These are phyloP conservation scores for Handroanthus guayacan DNA, from an alignment of 257 asterid species.

Conservation along the genomic window DNA sequence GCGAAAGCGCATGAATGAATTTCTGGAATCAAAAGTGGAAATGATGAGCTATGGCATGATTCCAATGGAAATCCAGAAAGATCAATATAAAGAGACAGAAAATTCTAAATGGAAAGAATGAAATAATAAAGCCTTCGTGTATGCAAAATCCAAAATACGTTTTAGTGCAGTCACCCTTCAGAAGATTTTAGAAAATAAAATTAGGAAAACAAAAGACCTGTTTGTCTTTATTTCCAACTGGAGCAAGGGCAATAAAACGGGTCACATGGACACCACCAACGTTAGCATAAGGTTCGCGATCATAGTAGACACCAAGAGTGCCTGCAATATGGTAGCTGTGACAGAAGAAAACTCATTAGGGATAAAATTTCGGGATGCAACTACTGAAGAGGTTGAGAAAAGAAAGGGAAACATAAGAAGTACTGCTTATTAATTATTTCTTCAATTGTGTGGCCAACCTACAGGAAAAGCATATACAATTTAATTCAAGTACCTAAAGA, in stretches of 20 bases:
- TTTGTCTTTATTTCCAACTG: constrained; percentile 93
- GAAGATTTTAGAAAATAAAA: constrained; percentile 1
- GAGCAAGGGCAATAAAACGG: constrained; percentile 92
- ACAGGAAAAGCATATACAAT: constrained; percentile 3
- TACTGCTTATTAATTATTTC: not conserved
- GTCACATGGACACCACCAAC: constrained; percentile 78
- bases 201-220: constrained; percentile 61
- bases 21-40: constrained; percentile 59
- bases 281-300: constrained; percentile 88
- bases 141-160: constrained; percentile 29
- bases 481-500: not conserved
- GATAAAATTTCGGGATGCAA: constrained; percentile 31
- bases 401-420: constrained; percentile 4
- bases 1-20: constrained; percentile 95
- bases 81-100: constrained; percentile 21
- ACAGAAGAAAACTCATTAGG: constrained; percentile 42
- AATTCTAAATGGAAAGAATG: constrained; percentile 4
- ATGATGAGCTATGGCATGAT: constrained; percentile 24
- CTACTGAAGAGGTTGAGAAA: constrained; percentile 6
- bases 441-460: not conserved
- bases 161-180: constrained; percentile 18
- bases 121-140: constrained; percentile 13
- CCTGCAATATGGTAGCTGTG: constrained; percentile 95
- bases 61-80: not conserved
- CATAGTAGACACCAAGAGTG: constrained; percentile 72